These are phyloP conservation scores for Cyanidioschyzon merolae DNA, from an alignment of 23 red algal species.

Conservation along the genomic window DNA sequence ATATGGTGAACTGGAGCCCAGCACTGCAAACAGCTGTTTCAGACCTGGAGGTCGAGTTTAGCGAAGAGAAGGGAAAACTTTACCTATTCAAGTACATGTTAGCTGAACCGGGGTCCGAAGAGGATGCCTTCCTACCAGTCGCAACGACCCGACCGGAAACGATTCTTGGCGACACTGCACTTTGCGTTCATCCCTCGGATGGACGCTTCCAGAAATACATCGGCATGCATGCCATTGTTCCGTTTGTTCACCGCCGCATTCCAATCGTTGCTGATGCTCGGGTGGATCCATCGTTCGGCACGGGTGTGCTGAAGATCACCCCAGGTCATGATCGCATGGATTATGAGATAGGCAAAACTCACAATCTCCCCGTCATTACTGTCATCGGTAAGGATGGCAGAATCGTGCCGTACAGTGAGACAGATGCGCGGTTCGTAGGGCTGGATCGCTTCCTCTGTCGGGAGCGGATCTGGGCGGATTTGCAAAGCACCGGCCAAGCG, in stretches of 20 bases:
- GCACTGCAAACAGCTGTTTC: constrained; percentile 78
- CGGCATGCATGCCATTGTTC: constrained; percentile 50
- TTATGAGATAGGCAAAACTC: constrained; percentile 81
- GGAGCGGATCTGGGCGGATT: constrained; percentile 52
- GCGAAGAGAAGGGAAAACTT: constrained; percentile 77
- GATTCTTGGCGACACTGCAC: constrained; percentile 79
- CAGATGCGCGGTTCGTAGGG: constrained; percentile 44
- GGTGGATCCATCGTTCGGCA: constrained; percentile 92
- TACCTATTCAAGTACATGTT: constrained; percentile 86
- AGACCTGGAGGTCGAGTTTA: constrained; percentile 93
- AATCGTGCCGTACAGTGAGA: constrained; percentile 41
- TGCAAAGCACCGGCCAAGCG: constrained; percentile 42
- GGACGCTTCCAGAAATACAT: constrained; percentile 47
- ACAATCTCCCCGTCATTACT: constrained; percentile 55
- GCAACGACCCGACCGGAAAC: constrained; percentile 90
- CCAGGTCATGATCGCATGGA: constrained; percentile 89
- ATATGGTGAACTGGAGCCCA: constrained; percentile 99
- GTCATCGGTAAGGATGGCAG: constrained; percentile 77
- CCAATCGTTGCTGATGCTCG: constrained; percentile 78
- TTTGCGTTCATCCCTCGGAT: constrained; percentile 94
- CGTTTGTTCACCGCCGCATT: constrained; percentile 51
- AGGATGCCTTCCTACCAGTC: constrained; percentile 53
- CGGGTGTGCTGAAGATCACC: constrained; percentile 93
- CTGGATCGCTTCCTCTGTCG: constrained; percentile 76
- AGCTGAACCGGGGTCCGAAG: neutral